phyloP scores from a whole-genome alignment of 331 rosid genomes.

The Rhamnella rubrinervis region DNA sequence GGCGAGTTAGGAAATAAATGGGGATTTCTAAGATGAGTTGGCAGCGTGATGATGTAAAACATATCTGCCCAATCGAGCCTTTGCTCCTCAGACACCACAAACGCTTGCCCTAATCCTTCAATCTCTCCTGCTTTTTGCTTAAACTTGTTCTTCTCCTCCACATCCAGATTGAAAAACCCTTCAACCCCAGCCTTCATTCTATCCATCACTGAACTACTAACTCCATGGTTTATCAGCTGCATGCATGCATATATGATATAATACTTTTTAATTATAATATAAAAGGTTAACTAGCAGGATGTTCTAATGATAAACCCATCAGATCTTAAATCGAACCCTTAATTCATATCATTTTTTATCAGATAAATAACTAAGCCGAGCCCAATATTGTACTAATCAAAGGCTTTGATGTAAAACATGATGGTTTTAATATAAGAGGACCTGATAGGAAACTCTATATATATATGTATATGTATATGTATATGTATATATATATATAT shows the following conservation, averaged over 20 bases:
- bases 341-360: no score
- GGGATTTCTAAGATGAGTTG: constrained; percentile 35
- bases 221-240: background rate
- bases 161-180: background rate
- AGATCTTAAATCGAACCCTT: no score
- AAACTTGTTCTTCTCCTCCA: background rate
- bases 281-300: background rate
- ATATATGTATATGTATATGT: background rate
- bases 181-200: no score
- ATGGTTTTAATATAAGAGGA: no score
- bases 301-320: no score
- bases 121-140: background rate
- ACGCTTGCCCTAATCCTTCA: constrained; percentile 12
- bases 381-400: no score
- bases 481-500: background rate
- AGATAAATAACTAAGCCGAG: no score
- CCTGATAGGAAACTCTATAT: background rate
- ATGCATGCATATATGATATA: background rate
- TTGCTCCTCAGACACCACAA: constrained; percentile 48
- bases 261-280: background rate
- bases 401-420: no score
- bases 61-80: constrained; percentile 58
- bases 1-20: constrained; percentile 40
- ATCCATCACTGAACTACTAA: background rate
- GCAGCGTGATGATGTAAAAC: constrained; percentile 4